A percentile compares a stretch with the other conserved stretches of the same genome.
These are phyloP conservation scores for Plantago lanceolata DNA, from an alignment of 305 asterid species.

Conservation along the genomic window DNA sequence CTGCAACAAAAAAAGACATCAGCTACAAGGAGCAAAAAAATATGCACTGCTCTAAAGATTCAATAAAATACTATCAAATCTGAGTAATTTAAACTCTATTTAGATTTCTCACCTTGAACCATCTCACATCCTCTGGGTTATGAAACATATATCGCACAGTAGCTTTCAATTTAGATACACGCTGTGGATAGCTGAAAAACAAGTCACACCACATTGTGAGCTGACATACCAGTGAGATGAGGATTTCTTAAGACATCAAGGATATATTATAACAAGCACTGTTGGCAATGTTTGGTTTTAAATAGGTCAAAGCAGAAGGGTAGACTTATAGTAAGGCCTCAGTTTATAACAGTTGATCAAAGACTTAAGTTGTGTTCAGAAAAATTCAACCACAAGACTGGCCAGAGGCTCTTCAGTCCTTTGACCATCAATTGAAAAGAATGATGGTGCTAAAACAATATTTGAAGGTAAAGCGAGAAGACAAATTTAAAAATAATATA, in stretches of 20 bases:
- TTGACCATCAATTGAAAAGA: not conserved
- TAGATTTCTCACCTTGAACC: constrained; percentile 75
- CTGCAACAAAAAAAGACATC: constrained; percentile 40
- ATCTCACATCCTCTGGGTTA: constrained; percentile 90
- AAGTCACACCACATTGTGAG: constrained; percentile 22
- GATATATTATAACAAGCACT: constrained; percentile 10
- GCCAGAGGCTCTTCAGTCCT: too few relatives aligned
- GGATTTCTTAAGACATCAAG: too few relatives aligned
- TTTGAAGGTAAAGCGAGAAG: not conserved
- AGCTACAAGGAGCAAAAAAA: constrained; percentile 17
- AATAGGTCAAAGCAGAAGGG: too few relatives aligned
- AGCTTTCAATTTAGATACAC: constrained; percentile 90
- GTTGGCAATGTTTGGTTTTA: not conserved
- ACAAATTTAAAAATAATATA: not conserved
- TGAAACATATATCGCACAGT: constrained; percentile 94
- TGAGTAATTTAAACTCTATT: not conserved
- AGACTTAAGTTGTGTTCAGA: too few relatives aligned
- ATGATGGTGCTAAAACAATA: too few relatives aligned
- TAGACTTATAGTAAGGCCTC: too few relatives aligned
- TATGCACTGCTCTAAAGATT: not conserved
- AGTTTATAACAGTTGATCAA: too few relatives aligned
- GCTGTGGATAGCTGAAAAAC: constrained; percentile 84
- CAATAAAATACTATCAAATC: not conserved
- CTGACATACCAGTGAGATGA: too few relatives aligned
- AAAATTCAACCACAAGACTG: too few relatives aligned